Conservation (phyloP, 2,329 filamentous ascomycete species). For the Cadophora gregata region DNA sequence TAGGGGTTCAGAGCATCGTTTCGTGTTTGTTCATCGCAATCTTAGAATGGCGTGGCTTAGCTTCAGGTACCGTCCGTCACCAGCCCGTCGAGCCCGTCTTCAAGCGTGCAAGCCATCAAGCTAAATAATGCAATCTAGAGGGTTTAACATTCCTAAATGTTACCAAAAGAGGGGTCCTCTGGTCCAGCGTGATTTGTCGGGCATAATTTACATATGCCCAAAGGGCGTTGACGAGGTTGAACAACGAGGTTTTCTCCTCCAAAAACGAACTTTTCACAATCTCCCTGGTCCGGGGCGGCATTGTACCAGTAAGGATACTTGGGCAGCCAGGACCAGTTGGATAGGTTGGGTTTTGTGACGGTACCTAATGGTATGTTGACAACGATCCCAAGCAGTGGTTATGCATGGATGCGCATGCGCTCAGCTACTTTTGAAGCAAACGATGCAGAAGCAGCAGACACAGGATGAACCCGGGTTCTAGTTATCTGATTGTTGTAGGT, state of each 20-base stretch:
- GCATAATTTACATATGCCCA: conserved; percentile 4
- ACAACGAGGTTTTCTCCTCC: not conserved
- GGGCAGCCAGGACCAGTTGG: not conserved
- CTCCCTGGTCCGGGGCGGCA: not conserved
- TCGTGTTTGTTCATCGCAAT: conserved; percentile 9
- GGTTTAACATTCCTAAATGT: not conserved
- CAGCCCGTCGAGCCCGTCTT: conserved; percentile 12
- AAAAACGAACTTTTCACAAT: not conserved
- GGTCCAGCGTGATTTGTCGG: not conserved
- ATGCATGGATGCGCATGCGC: not conserved
- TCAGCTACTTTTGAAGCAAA: not conserved
- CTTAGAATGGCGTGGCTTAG: not conserved
- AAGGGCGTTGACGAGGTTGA: not conserved
- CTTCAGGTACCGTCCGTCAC: conserved; percentile 10
- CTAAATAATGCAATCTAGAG: conserved; percentile 2
- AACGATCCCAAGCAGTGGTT: not conserved
- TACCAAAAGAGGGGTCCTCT: conserved; percentile 1
- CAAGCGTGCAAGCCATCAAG: not conserved
- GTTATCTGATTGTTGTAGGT: not conserved
- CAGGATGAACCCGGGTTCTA: conserved; percentile 14
- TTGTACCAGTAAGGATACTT: not conserved
- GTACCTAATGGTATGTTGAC: not conserved
- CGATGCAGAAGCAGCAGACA: not conserved
- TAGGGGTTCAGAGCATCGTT: not conserved
- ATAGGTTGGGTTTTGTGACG: not conserved